A percentile compares a stretch with the other conserved stretches of the same genome.
Conservation (phyloP, 1,284 basidiomycete species). For the Gastroboletus turbinatus region DNA sequence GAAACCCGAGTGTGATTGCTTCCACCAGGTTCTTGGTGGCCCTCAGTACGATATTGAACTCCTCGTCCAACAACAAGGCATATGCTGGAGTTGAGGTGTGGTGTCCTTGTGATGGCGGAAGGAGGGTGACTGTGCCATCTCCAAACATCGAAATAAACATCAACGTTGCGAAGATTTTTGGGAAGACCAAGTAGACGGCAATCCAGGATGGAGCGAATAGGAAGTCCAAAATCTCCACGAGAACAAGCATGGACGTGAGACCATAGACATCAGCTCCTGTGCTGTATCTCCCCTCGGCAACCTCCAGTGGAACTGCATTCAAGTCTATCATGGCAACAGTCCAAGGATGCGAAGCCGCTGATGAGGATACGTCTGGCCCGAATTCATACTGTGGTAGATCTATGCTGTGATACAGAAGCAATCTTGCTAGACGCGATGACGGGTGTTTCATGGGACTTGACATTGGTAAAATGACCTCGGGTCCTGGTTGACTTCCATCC, state of each 20-base stretch:
- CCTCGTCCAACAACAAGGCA: not conserved
- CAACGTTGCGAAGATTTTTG: not conserved
- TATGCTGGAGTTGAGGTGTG: not conserved
- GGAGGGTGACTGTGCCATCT: not conserved
- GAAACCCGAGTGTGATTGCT: conserved; percentile 1
- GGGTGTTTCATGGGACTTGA: not conserved
- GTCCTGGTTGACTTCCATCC: not conserved
- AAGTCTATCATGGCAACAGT: conserved; percentile 2
- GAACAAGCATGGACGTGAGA: not conserved
- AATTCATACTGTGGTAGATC: not conserved
- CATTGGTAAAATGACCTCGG: not conserved
- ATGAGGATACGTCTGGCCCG: not conserved
- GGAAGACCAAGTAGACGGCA: not conserved
- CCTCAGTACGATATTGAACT: not conserved
- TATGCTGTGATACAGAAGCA: not conserved
- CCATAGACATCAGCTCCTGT: conserved; percentile 1
- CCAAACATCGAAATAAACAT: not conserved
- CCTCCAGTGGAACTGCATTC: not conserved
- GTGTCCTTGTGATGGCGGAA: not conserved
- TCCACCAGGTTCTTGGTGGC: not conserved
- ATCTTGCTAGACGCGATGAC: not conserved
- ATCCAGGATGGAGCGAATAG: not conserved
- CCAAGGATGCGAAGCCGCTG: not conserved
- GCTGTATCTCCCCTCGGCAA: not conserved
- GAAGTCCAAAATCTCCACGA: not conserved